Percentiles rank a stretch among this genome's conserved stretches.
Evolutionary conservation across 176 grass and related monocot genomes (phyloP).

Genomic region (Oryza australiensis): DNA sequence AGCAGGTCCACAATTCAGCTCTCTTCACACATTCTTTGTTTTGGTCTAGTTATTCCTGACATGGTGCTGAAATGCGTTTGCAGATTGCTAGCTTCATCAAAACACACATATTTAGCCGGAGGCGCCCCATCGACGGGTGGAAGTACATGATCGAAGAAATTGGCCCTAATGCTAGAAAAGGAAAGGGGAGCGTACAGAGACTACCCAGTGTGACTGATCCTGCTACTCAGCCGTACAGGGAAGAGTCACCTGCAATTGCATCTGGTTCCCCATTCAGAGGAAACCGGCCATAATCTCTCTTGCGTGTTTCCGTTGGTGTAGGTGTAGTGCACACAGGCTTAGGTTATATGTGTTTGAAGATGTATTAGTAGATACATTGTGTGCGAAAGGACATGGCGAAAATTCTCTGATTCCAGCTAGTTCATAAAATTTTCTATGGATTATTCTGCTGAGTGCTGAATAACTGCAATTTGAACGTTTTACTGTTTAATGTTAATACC

Average conservation of each 20-base stretch:
- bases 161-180: constrained; percentile 81
- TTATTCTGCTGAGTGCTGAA: background rate
- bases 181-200: constrained; percentile 77
- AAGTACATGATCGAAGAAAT: constrained; percentile 97
- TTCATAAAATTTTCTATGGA: background rate
- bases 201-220: constrained; percentile 67
- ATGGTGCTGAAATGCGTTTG: constrained; percentile 17
- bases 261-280: constrained; percentile 52
- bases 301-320: background rate
- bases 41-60: background rate
- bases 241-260: constrained; percentile 55
- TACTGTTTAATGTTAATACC: background rate
- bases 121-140: constrained; percentile 78
- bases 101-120: constrained; percentile 87
- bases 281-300: constrained; percentile 24
- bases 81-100: constrained; percentile 96
- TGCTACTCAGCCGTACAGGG: constrained; percentile 63
- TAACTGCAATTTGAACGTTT: background rate
- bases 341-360: background rate
- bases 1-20: constrained; percentile 53
- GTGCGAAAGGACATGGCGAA: background rate
- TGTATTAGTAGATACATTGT: background rate
- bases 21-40: background rate
- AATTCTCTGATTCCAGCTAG: background rate
- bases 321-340: background rate